These are phyloP conservation scores for Chalciporus piperatus DNA, from an alignment of 768 basidiomycete genomes.

Conservation along the genomic window DNA sequence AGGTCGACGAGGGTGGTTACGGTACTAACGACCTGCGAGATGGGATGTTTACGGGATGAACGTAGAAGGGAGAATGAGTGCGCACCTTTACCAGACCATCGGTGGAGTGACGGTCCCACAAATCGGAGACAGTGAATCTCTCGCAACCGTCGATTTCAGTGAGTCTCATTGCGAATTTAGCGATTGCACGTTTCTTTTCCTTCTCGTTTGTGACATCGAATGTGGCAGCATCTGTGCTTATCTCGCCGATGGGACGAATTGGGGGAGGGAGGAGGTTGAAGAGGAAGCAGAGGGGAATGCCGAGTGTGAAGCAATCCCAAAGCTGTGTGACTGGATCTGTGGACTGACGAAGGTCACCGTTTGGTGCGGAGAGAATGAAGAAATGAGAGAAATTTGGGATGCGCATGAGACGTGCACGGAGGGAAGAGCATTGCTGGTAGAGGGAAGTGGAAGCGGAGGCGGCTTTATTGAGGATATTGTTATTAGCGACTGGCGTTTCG, in stretches of 20 bases:
- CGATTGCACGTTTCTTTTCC: conserved; percentile 86
- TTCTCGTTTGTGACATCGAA: conserved; percentile 75
- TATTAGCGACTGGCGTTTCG: conserved; percentile 73
- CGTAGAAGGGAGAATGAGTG: conserved; percentile 2
- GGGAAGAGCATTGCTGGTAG: conserved; percentile 86
- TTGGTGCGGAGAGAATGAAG: conserved; percentile 57
- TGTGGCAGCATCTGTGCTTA: conserved; percentile 62
- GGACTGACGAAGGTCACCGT: conserved; percentile 64
- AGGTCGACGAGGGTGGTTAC: conserved; percentile 80
- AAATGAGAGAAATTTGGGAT: conserved; percentile 71
- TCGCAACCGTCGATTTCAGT: conserved; percentile 68
- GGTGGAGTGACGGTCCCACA: conserved; percentile 87
- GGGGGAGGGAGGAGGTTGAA: conserved; percentile 81
- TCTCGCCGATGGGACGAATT: conserved; percentile 42
- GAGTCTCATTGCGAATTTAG: conserved; percentile 88
- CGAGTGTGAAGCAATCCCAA: conserved; percentile 91
- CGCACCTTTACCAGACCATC: conserved; percentile 93
- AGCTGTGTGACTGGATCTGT: conserved; percentile 93
- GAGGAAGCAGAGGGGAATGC: conserved; percentile 92
- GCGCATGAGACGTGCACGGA: conserved; percentile 74
- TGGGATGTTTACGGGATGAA: background rate
- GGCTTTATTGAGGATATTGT: conserved; percentile 87
- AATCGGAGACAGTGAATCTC: conserved; percentile 86
- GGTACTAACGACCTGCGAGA: conserved; percentile 77
- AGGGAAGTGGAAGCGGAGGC: conserved; percentile 86